Percentiles rank a stretch among this genome's conserved stretches.
These are phyloP conservation scores for Tetradesmus obliquus DNA, from an alignment of 139 green algal genomes.

Conservation along the genomic window DNA sequence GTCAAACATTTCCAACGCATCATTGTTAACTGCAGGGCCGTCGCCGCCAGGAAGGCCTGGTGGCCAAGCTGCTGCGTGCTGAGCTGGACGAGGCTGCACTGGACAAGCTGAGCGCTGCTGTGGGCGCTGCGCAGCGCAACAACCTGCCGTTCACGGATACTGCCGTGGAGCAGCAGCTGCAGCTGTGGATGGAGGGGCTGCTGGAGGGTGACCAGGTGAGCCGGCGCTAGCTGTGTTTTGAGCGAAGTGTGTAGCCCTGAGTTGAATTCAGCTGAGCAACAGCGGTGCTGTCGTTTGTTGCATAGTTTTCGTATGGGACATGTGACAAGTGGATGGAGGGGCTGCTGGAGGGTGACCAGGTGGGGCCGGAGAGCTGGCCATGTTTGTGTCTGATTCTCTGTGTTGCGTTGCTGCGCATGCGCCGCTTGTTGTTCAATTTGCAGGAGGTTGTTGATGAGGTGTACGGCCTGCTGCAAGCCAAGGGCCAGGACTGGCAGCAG, in stretches of 20 bases:
- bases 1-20: too few relatives aligned
- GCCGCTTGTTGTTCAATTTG: background rate
- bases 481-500: constrained; percentile 37
- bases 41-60: constrained; percentile 58
- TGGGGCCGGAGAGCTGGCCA: background rate
- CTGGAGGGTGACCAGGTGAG: constrained; percentile 45
- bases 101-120: constrained; percentile 48
- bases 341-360: constrained; percentile 47
- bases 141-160: constrained; percentile 35
- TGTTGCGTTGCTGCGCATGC: background rate
- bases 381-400: background rate
- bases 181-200: constrained; percentile 48
- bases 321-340: constrained; percentile 43
- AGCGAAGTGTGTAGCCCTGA: background rate
- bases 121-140: constrained; percentile 22
- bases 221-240: too few relatives aligned
- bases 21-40: constrained; percentile 62
- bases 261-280: background rate
- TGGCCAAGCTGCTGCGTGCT: constrained; percentile 55
- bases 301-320: background rate
- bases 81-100: constrained; percentile 34
- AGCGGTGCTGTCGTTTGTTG: too few relatives aligned
- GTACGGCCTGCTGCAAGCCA: constrained; percentile 6
- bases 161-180: constrained; percentile 46
- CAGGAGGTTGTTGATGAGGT: constrained; percentile 24